phyloP scores from a whole-genome alignment of 495 filamentous ascomycete species.

The Neurospora terricola region DNA sequence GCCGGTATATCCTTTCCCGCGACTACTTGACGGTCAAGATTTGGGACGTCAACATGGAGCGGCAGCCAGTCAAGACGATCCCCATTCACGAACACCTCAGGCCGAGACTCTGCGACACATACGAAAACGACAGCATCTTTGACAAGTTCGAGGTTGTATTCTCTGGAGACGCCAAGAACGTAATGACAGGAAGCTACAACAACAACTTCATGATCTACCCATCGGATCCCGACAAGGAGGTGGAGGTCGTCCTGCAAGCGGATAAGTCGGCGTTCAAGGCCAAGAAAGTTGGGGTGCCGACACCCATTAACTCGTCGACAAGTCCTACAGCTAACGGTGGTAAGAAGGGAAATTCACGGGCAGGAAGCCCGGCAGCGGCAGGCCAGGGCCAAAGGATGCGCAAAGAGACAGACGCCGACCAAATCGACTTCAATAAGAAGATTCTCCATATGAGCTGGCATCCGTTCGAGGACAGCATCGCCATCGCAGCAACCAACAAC shows the following conservation, averaged over 20 bases:
- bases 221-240: conserved; percentile 87
- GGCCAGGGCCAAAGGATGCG: conserved; percentile 86
- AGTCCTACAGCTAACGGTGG: conserved; percentile 62
- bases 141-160: conserved; percentile 99
- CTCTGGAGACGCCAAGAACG: conserved; percentile 94
- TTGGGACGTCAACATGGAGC: conserved; percentile 99
- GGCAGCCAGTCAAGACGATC: conserved; percentile 93
- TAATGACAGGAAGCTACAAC: conserved; percentile 99
- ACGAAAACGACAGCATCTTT: conserved; percentile 98
- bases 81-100: conserved; percentile 96
- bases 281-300: conserved; percentile 97
- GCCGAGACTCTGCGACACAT: conserved; percentile 91
- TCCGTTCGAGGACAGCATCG: conserved; percentile 98
- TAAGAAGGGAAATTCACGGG: conserved; percentile 75
- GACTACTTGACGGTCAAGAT: conserved; percentile 99
- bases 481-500: conserved; percentile 98
- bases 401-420: conserved; percentile 98
- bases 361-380: conserved; percentile 79
- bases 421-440: conserved; percentile 99
- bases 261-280: conserved; percentile 99
- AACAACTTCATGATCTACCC: conserved; percentile 99
- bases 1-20: conserved; percentile 91
- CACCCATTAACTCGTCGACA: conserved; percentile 78
- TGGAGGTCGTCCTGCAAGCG: conserved; percentile 92
- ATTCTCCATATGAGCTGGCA: conserved; percentile 99